These are phyloP conservation scores for Knufia fluminis DNA, from an alignment of 2,329 filamentous ascomycete genomes.

Conservation along the genomic window DNA sequence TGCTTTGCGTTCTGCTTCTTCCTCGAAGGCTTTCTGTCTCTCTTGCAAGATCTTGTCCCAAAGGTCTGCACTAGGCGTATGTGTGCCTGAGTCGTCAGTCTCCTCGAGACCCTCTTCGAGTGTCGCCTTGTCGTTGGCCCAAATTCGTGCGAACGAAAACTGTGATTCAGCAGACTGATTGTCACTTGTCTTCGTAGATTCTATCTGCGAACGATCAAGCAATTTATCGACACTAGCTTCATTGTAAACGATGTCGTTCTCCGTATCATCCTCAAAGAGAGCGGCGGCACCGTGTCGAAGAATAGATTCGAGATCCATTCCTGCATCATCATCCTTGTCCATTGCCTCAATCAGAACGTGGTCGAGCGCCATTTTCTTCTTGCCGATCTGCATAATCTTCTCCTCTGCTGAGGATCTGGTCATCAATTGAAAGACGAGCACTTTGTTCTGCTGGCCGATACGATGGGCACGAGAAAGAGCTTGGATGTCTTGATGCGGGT, in stretches of 20 bases:
- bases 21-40: slow-evolving; percentile 68
- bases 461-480: slow-evolving; percentile 88
- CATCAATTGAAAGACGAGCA: slow-evolving; percentile 89
- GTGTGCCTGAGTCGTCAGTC: slow-evolving; percentile 46
- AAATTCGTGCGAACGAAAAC: slow-evolving; percentile 84
- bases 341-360: slow-evolving; percentile 90
- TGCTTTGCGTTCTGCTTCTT: slow-evolving; percentile 57
- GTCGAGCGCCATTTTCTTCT: slow-evolving; percentile 91
- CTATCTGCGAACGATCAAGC: slow-evolving; percentile 74
- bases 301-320: slow-evolving; percentile 75
- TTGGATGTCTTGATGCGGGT: slow-evolving; percentile 95
- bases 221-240: slow-evolving; percentile 73
- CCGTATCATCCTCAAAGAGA: slow-evolving; percentile 67
- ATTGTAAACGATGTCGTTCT: slow-evolving; percentile 71
- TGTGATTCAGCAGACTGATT: slow-evolving; percentile 64
- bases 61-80: slow-evolving; percentile 47
- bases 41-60: slow-evolving; percentile 88
- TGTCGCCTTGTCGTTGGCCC: slow-evolving; percentile 69
- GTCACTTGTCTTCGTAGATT: slow-evolving; percentile 57
- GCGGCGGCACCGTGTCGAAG: slow-evolving; percentile 79
- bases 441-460: slow-evolving; percentile 92
- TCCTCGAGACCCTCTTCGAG: slow-evolving; percentile 54
- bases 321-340: slow-evolving; percentile 70
- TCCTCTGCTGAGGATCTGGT: slow-evolving; percentile 85
- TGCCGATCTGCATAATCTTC: slow-evolving; percentile 90